Evolutionary conservation across 2,329 filamentous ascomycete genomes (phyloP).

Genomic region (Verticillium tricorpus): DNA sequence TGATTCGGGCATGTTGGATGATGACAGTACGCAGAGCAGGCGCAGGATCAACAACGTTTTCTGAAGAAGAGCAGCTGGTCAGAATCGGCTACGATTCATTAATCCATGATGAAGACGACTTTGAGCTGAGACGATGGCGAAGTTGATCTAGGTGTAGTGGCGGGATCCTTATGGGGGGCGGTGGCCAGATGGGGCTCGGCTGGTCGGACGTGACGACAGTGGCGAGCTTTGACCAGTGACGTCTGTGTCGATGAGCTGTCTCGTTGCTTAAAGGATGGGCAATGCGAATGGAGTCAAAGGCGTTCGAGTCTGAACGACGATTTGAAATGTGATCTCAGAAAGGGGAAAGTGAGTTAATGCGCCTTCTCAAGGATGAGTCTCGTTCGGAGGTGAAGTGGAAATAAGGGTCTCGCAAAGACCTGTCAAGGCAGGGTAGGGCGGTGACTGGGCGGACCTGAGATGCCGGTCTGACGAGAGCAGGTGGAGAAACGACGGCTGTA

Average conservation of each 20-base stretch:
- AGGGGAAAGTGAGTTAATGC: neutral
- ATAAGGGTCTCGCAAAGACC: neutral
- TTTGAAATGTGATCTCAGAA: neutral
- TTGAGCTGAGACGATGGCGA: neutral
- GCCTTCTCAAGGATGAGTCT: neutral
- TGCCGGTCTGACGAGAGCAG: neutral
- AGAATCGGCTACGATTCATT: neutral
- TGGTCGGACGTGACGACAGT: neutral
- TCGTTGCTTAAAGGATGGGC: neutral
- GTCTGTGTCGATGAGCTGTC: neutral
- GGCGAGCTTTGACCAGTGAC: neutral
- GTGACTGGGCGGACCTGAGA: neutral
- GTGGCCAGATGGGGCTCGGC: neutral
- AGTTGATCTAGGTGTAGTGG: neutral
- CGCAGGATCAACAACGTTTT: constrained; percentile 18
- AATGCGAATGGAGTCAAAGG: neutral
- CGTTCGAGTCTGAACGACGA: neutral
- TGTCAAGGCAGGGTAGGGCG: neutral
- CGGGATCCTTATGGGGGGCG: neutral
- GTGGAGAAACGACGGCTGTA: constrained; percentile 1
- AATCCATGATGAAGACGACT: neutral
- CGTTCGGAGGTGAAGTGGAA: neutral
- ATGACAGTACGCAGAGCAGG: neutral
- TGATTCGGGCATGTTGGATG: neutral
- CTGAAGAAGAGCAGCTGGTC: neutral